Evolutionary conservation across 257 asterid genomes (phyloP), one percentile per base, ranked within the genome.

Genomic region (Solanum rostratum): DNA sequence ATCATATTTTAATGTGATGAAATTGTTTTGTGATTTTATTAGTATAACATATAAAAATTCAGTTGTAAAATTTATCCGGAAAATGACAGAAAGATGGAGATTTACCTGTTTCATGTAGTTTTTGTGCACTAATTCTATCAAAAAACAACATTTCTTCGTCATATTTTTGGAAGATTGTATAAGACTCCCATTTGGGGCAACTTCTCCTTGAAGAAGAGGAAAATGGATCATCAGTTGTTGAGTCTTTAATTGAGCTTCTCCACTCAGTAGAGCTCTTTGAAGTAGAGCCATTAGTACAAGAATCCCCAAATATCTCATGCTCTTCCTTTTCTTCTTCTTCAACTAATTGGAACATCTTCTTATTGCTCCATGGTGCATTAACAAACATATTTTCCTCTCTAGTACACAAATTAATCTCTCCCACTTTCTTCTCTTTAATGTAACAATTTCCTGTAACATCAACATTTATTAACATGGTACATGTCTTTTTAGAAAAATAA

Each of bases 131-230:
- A 18, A 96, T 93, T 85, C 98, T 84, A 88, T 96, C 99, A 19
- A 94, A 81, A 65, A 93, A 96, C 57, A 93, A 50, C 99, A 96
- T 96, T 84, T 96, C 99, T 62, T 96, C 99, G 27, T 96, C 98
- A 81, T 96, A 96, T 84, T 96, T 96, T 57, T 94, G 99, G 90
- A 96, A 96, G 9, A 96, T 92, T 2, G 98, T 88, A 88, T 96
- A 96, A 53, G 99, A 96, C 69, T 96, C 99, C 99, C 99, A 96
- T 45, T 96, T 94, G 39, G 99, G 98, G 79, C 99, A 96, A 87
- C 99, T 96, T 69, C 99, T 83, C 52, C 99, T 80, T 3, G 99
- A 96, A 10, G 99, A 96, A 1, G 97, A 92, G 1, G 98, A 96
- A 69, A 96, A 96, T 4, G 98, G 99, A 82, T 96, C 99, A 0